Evolutionary conservation across 2,329 filamentous ascomycete genomes (phyloP), one percentile per base, ranked within the genome.

Genomic region (Lecanicillium sp.): DNA sequence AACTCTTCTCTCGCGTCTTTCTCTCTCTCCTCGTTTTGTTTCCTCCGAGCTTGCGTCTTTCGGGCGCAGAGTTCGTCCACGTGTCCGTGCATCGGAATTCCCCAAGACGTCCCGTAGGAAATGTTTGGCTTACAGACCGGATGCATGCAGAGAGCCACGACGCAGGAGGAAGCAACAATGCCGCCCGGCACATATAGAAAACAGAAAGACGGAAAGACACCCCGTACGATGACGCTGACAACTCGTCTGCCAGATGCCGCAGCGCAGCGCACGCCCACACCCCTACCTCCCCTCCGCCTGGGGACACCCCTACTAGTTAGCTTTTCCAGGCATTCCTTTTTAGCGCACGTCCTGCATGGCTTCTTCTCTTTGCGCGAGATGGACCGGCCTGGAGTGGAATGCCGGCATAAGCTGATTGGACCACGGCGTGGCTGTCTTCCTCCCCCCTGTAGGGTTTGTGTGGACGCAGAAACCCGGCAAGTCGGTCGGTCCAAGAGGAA

Each of bases 81-180:
- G 30, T 44, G 41, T 44, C 21, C 41, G 26, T 44, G 41, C 41
- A 44, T 23, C 41, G 20, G 3, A 10, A 20, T 24, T 35, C 26
- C 11, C 26, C 26, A 14, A 23, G 19, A 19, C 24, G 27, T 5
- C 8, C 17, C 5, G 30, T 12, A 27, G 24, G 23, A 7, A 6
- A 41, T 9, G 11, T 32, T 30, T 10, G 10, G 9, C 32, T 43
- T 14, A 15, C 40, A 10, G 19, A 38, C 20, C 36, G 5, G n/a
- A 17, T n/a, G n/a, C n/a, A n/a, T n/a, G n/a, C n/a, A n/a, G n/a
- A n/a, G n/a, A n/a, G n/a, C n/a, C n/a, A n/a, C n/a, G n/a, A n/a
- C n/a, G n/a, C n/a, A n/a, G n/a, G n/a, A n/a, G n/a, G n/a, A n/a
- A n/a, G n/a, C n/a, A n/a, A n/a, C n/a, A n/a, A n/a, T n/a, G n/a